Conservation (phyloP, 495 filamentous ascomycete species). For the Penicillium angulare region DNA sequence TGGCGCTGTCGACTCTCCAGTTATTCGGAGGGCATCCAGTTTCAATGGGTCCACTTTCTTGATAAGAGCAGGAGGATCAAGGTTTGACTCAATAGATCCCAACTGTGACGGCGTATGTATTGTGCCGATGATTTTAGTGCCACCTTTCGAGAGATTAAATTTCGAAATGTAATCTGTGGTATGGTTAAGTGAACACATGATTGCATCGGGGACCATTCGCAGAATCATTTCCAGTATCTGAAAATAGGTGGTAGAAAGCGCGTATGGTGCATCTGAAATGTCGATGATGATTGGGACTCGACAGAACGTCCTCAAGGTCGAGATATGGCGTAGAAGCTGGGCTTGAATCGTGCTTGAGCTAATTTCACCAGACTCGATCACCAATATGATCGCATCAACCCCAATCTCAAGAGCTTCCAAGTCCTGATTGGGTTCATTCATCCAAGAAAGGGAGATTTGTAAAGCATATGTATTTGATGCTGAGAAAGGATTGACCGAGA, state of each 20-base stretch:
- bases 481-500: conserved; percentile 16
- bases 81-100: background rate
- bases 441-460: conserved; percentile 49
- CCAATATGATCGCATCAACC: conserved; percentile 60
- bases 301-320: conserved; percentile 16
- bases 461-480: conserved; percentile 54
- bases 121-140: conserved; percentile 9
- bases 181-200: conserved; percentile 12
- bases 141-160: conserved; percentile 6
- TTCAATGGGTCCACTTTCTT: background rate
- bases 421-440: conserved; percentile 47
- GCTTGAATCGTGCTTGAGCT: background rate
- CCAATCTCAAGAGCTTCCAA: conserved; percentile 58
- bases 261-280: background rate
- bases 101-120: conserved; percentile 3
- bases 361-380: conserved; percentile 27
- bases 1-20: conserved; percentile 6
- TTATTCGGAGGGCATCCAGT: conserved; percentile 17
- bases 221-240: conserved; percentile 11
- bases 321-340: conserved; percentile 15
- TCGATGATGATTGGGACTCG: conserved; percentile 24
- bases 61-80: background rate
- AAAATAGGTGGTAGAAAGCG: background rate
- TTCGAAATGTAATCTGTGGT: background rate
- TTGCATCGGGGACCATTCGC: conserved; percentile 22